A percentile compares a stretch with the other conserved stretches of the same genome.
Conservation (phyloP, 305 asterid species). For the Fraxinus xanthoxyloides region DNA sequence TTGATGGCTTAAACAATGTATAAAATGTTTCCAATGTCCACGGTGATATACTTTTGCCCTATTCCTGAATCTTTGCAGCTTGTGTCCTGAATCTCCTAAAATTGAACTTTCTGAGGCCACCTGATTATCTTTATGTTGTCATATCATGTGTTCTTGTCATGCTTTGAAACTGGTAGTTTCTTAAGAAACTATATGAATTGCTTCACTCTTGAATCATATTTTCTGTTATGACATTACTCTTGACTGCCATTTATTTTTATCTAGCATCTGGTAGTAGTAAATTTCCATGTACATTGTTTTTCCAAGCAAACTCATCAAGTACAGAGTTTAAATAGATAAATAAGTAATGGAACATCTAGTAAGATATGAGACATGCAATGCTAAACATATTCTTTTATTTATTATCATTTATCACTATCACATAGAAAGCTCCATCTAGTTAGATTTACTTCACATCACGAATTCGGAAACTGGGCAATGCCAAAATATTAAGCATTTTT, state of each 20-base stretch:
- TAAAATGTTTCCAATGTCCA: neutral
- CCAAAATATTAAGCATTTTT: conserved; percentile 6
- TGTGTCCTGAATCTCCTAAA: neutral
- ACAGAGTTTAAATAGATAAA: conserved; percentile 7
- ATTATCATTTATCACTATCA: conserved; percentile 11
- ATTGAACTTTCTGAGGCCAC: neutral
- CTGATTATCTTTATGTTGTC: neutral
- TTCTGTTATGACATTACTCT: conserved; percentile 6
- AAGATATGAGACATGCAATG: conserved; percentile 13
- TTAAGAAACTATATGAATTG: neutral
- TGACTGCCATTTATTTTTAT: neutral
- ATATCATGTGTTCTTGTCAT: neutral
- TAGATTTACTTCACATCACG: conserved; percentile 18
- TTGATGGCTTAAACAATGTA: neutral
- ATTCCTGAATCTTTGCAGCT: neutral
- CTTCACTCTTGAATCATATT: conserved; percentile 12
- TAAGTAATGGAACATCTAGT: neutral
- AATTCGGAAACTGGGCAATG: neutral
- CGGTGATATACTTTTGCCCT: neutral
- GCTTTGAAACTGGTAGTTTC: neutral
- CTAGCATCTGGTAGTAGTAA: conserved; percentile 2
- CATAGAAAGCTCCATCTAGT: conserved; percentile 15
- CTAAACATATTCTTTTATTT: conserved; percentile 21
- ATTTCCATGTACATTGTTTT: neutral
- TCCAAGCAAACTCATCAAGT: conserved; percentile 5